Base-by-base conservation (phyloP, 2,329 filamentous ascomycete genomes). In the Tolypocladium tropicale region DNA sequence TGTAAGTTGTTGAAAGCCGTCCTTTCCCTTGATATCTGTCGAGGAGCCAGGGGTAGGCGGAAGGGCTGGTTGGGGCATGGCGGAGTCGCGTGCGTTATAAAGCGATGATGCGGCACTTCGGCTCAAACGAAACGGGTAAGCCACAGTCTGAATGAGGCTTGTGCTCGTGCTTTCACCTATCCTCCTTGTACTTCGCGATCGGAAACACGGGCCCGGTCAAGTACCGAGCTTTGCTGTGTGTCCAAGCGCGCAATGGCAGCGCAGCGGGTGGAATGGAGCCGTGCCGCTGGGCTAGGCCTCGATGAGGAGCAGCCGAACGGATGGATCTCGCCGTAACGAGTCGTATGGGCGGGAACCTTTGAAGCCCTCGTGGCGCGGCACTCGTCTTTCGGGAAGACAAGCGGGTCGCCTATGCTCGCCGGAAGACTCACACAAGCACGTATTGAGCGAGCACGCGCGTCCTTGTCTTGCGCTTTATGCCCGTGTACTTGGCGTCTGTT, bases 31-130 rank as follows among this genome's bases (percentile, higher is more conserved):
- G 68, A 94, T 89, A 67, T 94, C 90, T 53, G 87, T 87, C 36
- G 89, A 93, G 12, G 89, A 88, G 54, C 83, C 85, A 43, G 90
- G 90, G 52, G 90, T 95, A 48, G 86, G 89, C 49, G 87, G 89
- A 41, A 70, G 61, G 9, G 58, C 59, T 34, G 68, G 67, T 52
- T 63, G 67, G 60, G 69, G 68, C 69, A 71, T 71, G 55, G 57
- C 62, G 58, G 53, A 52, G 58, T 54, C 58, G 55, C 46, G 46
- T 33, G 46, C 46, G 46, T 21, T 32, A 32, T 50, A 32, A 30
- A 9, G 25, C 43, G 46, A 30, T 21, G 28, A 50, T 50, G 28
- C 28, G 46, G 28, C 46, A 32, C 16, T 49, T 18, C 28, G 28
- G 46, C 28, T 28, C 16, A 2, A 30, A 25, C 25, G 9, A 48